Evolutionary conservation across 495 filamentous ascomycete genomes (phyloP).

Genomic region (Aspergillus biplanus): DNA sequence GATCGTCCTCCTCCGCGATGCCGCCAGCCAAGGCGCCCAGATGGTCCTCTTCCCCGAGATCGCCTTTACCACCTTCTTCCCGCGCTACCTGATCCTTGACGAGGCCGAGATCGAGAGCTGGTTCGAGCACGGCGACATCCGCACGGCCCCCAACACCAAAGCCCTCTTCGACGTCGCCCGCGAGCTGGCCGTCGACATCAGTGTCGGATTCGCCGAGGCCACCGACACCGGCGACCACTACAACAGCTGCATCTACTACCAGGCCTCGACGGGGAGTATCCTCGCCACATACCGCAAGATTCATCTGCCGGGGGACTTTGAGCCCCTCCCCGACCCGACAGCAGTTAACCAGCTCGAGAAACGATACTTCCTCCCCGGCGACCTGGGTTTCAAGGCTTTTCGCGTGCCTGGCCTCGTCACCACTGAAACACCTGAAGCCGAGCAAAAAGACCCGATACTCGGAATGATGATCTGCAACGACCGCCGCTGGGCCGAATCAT

Average conservation of each 20-base stretch:
- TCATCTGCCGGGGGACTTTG: constrained; percentile 50
- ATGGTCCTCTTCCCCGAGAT: constrained; percentile 53
- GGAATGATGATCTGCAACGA: constrained; percentile 59
- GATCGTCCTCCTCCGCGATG: constrained; percentile 42
- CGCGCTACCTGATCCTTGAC: constrained; percentile 44
- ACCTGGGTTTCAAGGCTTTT: constrained; percentile 53
- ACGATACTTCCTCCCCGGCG: constrained; percentile 50
- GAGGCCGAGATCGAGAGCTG: constrained; percentile 42
- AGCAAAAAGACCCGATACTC: constrained; percentile 44
- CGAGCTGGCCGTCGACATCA: constrained; percentile 47
- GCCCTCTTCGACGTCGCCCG: constrained; percentile 49
- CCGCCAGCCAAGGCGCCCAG: constrained; percentile 38
- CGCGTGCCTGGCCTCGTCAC: constrained; percentile 48
- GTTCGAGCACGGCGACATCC: constrained; percentile 49
- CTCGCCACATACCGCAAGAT: constrained; percentile 55
- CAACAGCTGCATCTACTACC: constrained; percentile 53
- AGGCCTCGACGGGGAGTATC: constrained; percentile 39
- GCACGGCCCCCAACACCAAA: constrained; percentile 40
- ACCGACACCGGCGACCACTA: constrained; percentile 38
- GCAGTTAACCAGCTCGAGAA: constrained; percentile 56
- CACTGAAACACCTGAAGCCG: no score
- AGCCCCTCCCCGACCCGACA: constrained; percentile 47
- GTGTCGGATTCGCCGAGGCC: constrained; percentile 50
- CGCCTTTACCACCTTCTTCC: constrained; percentile 55
- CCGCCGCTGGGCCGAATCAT: constrained; percentile 51